Conservation (phyloP, 1,139 yeast genomes). For the Saccharomycopsis crataegensis region DNA sequence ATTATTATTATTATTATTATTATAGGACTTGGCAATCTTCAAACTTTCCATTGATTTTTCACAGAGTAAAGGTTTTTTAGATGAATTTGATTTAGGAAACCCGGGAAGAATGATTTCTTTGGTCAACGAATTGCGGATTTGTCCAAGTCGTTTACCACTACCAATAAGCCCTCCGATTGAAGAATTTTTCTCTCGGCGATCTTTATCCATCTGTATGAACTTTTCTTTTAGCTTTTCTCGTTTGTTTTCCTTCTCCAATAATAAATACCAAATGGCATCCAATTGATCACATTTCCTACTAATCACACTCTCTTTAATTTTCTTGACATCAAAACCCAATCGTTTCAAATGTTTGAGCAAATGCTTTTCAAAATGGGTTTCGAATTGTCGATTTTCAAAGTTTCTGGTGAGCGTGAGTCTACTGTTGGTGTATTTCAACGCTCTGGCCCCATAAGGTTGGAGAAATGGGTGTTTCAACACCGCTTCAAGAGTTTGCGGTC, state of each 20-base stretch:
- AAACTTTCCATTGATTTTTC: too few relatives aligned
- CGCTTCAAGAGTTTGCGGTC: conserved; percentile 53
- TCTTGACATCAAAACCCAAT: conserved; percentile 59
- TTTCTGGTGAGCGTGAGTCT: conserved; percentile 37
- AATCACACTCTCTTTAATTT: conserved; percentile 52
- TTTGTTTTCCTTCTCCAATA: conserved; percentile 56
- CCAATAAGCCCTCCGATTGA: conserved; percentile 43
- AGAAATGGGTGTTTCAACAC: conserved; percentile 59
- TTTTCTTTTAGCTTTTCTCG: conserved; percentile 33
- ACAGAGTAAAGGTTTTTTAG: too few relatives aligned
- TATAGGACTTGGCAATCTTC: too few relatives aligned
- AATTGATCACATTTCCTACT: conserved; percentile 65
- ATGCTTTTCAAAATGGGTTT: conserved; percentile 55
- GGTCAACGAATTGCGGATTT: conserved; percentile 19
- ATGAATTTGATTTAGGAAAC: too few relatives aligned
- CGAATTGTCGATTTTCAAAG: conserved; percentile 38
- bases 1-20: too few relatives aligned
- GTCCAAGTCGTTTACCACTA: conserved; percentile 24
- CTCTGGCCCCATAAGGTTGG: conserved; percentile 38
- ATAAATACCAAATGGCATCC: conserved; percentile 78
- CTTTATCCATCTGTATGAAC: conserved; percentile 11
- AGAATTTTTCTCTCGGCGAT: conserved; percentile 24
- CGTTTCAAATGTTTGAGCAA: conserved; percentile 58
- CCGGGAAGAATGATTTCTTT: background rate
- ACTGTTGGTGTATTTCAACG: conserved; percentile 34